These are phyloP conservation scores for Stylonectria norvegica DNA, from an alignment of 2,329 filamentous ascomycete species.

Conservation along the genomic window DNA sequence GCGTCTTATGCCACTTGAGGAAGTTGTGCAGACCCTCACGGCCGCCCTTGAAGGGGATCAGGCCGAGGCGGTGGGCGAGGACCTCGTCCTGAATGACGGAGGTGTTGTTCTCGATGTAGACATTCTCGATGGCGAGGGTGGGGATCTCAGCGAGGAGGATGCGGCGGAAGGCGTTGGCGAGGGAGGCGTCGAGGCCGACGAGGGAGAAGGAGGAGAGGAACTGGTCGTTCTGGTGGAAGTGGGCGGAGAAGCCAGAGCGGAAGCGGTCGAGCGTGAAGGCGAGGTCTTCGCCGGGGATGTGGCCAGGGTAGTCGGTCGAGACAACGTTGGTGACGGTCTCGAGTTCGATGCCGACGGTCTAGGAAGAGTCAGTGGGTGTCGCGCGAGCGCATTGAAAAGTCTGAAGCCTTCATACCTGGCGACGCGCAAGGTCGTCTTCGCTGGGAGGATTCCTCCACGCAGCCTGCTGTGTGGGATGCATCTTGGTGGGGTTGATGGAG, in stretches of 20 bases:
- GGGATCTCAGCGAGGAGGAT: constrained; percentile 94
- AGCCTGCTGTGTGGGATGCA: constrained; percentile 34
- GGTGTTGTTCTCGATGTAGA: constrained; percentile 94
- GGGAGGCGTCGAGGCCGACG: constrained; percentile 83
- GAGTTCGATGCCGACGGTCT: constrained; percentile 83
- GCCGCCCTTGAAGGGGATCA: constrained; percentile 83
- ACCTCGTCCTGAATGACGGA: constrained; percentile 98
- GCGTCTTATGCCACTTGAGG: constrained; percentile 78
- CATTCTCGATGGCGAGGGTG: constrained; percentile 87
- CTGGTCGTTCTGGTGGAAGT: constrained; percentile 79
- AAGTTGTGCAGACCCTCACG: constrained; percentile 71
- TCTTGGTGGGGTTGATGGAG: constrained; percentile 12
- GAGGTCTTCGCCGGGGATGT: constrained; percentile 85
- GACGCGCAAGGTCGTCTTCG: constrained; percentile 56
- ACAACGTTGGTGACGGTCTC: constrained; percentile 89
- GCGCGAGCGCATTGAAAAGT: background rate
- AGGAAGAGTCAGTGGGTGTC: constrained; percentile 13
- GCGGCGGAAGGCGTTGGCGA: constrained; percentile 95
- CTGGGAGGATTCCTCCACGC: constrained; percentile 39
- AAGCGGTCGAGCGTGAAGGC: constrained; percentile 75
- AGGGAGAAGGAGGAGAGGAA: constrained; percentile 85
- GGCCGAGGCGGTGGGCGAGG: constrained; percentile 80
- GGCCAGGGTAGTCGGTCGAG: constrained; percentile 87
- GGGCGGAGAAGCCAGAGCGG: constrained; percentile 63
- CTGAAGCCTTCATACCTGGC: constrained; percentile 50